Evolutionary conservation across 192 early-diverging fungal genomes (phyloP), one percentile per base, ranked within the genome.

Genomic region (Pecoramyces ruminantium): DNA sequence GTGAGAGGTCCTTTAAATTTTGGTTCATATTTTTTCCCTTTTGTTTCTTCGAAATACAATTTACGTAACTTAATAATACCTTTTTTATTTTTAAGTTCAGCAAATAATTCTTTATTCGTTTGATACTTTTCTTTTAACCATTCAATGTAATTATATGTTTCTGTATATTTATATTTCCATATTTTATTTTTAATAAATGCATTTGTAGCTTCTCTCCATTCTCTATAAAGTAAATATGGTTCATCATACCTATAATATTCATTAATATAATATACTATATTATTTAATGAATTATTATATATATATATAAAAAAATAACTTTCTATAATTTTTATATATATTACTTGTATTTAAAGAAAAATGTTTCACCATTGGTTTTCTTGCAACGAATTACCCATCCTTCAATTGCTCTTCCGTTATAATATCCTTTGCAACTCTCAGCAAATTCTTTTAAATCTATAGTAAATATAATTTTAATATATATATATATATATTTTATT

Each of bases 171-270:
- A 82, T 85, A 79, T 29, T 79, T 21, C 30, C 28, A 4, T 89
- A 81, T 40, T 86, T 84, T 16, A 85, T 85, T 13, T 78, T 38
- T 13, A 94, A 81, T 1, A 95, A 79, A 25, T 79, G 80, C 82
- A 92, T 5, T 93, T 15, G 97, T 99, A 13, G 96, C 82, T 82
- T 98, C 96, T n/a, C 97, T 89, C 94, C 96, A 99, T 79, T 99
- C 97, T 29, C 96, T 90, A 86, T 93, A 99, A 91, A 96, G 92
- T 38, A 98, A 84, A 78, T 99, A 99, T 0, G 95, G 94, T 83
- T 95, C 92, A 78, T 99, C 95, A 83, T 93, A 96, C 83, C 42
- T 51, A 21, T 51, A 14, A 14, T 39, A 39, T 13, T 39, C 1
- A 39, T 39, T 14, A 39, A n/a, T n/a, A n/a, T n/a, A n/a, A n/a